These are phyloP conservation scores for Suhomyces coccinellae DNA, from an alignment of 1,139 yeast genomes.

Conservation along the genomic window DNA sequence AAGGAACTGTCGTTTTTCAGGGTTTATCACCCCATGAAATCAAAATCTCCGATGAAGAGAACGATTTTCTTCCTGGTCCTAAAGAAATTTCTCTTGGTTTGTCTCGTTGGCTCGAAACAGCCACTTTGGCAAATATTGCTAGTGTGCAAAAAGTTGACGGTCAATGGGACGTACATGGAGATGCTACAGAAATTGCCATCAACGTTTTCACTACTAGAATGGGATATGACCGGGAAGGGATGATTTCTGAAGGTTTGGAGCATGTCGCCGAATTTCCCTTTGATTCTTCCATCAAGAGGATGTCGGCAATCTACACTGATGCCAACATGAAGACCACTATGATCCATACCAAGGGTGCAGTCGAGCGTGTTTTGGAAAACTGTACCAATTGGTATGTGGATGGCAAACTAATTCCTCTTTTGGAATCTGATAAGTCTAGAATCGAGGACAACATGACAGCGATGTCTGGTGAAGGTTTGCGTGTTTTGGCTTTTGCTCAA, in stretches of 20 bases:
- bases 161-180: slow-evolving; percentile 77
- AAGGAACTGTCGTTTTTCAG: slow-evolving; percentile 54
- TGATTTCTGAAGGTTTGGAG: slow-evolving; percentile 32
- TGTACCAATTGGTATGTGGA: slow-evolving; percentile 57
- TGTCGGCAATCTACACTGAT: slow-evolving; percentile 59
- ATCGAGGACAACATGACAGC: slow-evolving; percentile 62
- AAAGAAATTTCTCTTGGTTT: slow-evolving; percentile 30
- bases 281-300: slow-evolving; percentile 74
- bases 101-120: slow-evolving; percentile 53
- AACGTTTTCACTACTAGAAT: slow-evolving; percentile 68
- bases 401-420: slow-evolving; percentile 35
- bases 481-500: slow-evolving; percentile 72
- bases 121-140: slow-evolving; percentile 76
- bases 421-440: slow-evolving; percentile 37
- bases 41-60: slow-evolving; percentile 41
- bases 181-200: slow-evolving; percentile 82
- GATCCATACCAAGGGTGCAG: slow-evolving; percentile 76
- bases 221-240: slow-evolving; percentile 45
- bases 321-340: slow-evolving; percentile 30
- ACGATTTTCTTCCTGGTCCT: slow-evolving; percentile 24
- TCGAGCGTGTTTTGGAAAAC: slow-evolving; percentile 63
- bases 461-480: slow-evolving; percentile 66
- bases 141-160: slow-evolving; percentile 44
- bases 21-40: slow-evolving; percentile 43
- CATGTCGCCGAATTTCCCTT: slow-evolving; percentile 73